Percentiles rank a stretch among this genome's conserved stretches.
phyloP scores from a whole-genome alignment of 257 asterid genomes.

The Galeopsis tetrahit region DNA sequence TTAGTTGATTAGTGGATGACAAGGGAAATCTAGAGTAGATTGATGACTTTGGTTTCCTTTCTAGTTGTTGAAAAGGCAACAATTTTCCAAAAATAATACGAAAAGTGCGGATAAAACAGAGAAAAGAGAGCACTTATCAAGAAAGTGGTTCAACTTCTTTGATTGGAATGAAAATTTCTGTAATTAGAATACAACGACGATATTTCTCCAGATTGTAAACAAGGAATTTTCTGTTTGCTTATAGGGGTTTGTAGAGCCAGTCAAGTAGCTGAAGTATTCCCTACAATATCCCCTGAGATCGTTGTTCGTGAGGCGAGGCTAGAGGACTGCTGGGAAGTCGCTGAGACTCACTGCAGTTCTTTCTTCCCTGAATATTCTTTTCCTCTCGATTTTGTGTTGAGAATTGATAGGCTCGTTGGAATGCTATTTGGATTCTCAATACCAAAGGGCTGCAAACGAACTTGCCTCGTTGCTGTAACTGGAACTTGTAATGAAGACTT shows the following conservation, averaged over 20 bases:
- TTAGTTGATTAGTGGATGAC: background rate
- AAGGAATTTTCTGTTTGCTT: slow-evolving; percentile 8
- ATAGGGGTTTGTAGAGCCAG: slow-evolving; percentile 76
- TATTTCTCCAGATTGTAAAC: slow-evolving; percentile 19
- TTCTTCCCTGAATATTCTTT: slow-evolving; percentile 91
- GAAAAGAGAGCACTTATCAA: too few species aligned
- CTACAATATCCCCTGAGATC: slow-evolving; percentile 71
- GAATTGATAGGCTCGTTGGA: slow-evolving; percentile 81
- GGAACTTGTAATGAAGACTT: slow-evolving; percentile 58
- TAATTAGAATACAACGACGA: background rate
- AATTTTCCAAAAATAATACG: background rate
- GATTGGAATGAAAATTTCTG: background rate
- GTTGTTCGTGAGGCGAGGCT: slow-evolving; percentile 87
- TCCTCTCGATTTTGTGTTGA: slow-evolving; percentile 79
- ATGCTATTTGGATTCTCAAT: slow-evolving; percentile 90
- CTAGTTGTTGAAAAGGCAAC: background rate
- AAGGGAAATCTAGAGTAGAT: background rate
- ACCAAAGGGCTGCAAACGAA: slow-evolving; percentile 85
- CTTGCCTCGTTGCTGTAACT: slow-evolving; percentile 83
- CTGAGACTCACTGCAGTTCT: slow-evolving; percentile 92
- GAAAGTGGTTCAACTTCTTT: too few species aligned
- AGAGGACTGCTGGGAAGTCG: slow-evolving; percentile 99
- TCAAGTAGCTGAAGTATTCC: slow-evolving; percentile 76
- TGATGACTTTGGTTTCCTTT: background rate
- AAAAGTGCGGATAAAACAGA: background rate